phyloP scores from a whole-genome alignment of 2,329 filamentous ascomycete species.

The Pseudocercospora eumusae region DNA sequence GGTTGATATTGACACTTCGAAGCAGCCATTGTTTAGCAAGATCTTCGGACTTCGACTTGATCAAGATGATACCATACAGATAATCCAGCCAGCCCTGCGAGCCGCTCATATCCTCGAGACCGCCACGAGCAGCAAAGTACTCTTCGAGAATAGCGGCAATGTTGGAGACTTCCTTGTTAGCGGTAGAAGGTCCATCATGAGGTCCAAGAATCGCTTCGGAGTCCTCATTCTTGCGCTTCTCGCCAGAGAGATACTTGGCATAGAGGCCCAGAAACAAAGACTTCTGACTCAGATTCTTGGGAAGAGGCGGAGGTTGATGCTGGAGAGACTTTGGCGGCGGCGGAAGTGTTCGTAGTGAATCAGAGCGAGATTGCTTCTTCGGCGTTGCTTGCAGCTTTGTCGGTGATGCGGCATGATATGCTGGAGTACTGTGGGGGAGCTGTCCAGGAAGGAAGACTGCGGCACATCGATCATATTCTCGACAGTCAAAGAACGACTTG shows the following conservation, averaged over 20 bases:
- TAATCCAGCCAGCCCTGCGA: slow-evolving; percentile 91
- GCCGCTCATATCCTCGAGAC: slow-evolving; percentile 35
- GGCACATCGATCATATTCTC: slow-evolving; percentile 91
- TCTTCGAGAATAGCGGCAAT: slow-evolving; percentile 75
- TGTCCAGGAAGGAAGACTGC: slow-evolving; percentile 72
- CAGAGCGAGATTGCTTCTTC: slow-evolving; percentile 13
- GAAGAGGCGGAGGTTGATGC: slow-evolving; percentile 17
- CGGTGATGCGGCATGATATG: slow-evolving; percentile 39
- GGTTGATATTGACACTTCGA: slow-evolving; percentile 81
- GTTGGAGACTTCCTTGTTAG: slow-evolving; percentile 79
- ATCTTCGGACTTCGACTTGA: slow-evolving; percentile 86
- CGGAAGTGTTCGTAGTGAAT: not conserved
- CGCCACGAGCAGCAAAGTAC: slow-evolving; percentile 70
- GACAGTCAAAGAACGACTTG: slow-evolving; percentile 92
- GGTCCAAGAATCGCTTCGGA: slow-evolving; percentile 96
- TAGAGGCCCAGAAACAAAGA: slow-evolving; percentile 90
- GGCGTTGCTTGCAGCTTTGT: slow-evolving; percentile 52
- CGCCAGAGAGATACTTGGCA: slow-evolving; percentile 86
- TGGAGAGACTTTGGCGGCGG: slow-evolving; percentile 44
- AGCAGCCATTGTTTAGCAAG: slow-evolving; percentile 85
- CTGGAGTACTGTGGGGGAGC: slow-evolving; percentile 54
- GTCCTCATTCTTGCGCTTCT: slow-evolving; percentile 95
- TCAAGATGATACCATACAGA: slow-evolving; percentile 84
- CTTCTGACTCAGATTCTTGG: slow-evolving; percentile 71
- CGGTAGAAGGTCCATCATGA: slow-evolving; percentile 78